Conservation (phyloP, 768 basidiomycete species). For the Cyclocybe cylindracea region DNA sequence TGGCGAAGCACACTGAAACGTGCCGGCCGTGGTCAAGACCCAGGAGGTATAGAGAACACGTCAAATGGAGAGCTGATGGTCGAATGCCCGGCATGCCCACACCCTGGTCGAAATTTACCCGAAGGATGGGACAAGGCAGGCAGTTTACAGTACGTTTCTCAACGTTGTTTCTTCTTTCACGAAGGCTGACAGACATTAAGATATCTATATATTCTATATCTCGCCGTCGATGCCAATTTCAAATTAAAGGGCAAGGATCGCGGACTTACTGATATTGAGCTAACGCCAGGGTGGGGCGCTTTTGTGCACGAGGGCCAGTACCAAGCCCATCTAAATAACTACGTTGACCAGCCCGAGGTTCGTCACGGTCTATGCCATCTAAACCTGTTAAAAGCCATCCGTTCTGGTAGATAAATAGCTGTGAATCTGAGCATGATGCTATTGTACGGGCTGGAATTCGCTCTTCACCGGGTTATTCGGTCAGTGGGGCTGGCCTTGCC, state of each 20-base stretch:
- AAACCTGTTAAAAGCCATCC: not conserved
- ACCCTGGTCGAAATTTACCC: conserved; percentile 15
- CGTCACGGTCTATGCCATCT: not conserved
- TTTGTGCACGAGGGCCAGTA: not conserved
- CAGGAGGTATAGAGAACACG: conserved; percentile 2
- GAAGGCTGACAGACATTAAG: not conserved
- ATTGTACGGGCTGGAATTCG: conserved; percentile 8
- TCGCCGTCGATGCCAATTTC: conserved; percentile 13
- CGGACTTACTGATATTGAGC: conserved; percentile 1
- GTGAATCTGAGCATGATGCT: conserved; percentile 14
- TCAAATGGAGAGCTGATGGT: conserved; percentile 3
- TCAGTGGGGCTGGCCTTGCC: conserved; percentile 4
- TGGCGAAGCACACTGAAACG: conserved; percentile 17
- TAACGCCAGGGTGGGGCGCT: not conserved
- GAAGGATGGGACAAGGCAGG: conserved; percentile 9
- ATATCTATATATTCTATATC: conserved; percentile 10
- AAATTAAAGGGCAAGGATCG: conserved; percentile 11
- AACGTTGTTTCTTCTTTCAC: not conserved
- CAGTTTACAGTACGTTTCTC: not conserved
- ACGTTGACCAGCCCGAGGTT: conserved; percentile 12
- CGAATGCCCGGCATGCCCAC: conserved; percentile 18
- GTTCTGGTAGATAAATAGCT: conserved; percentile 9
- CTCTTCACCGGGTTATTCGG: conserved; percentile 7
- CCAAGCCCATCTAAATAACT: not conserved
- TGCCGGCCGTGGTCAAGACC: conserved; percentile 11